These are phyloP conservation scores for Sphaceloma murrayae DNA, from an alignment of 2,329 filamentous ascomycete genomes.

Conservation along the genomic window DNA sequence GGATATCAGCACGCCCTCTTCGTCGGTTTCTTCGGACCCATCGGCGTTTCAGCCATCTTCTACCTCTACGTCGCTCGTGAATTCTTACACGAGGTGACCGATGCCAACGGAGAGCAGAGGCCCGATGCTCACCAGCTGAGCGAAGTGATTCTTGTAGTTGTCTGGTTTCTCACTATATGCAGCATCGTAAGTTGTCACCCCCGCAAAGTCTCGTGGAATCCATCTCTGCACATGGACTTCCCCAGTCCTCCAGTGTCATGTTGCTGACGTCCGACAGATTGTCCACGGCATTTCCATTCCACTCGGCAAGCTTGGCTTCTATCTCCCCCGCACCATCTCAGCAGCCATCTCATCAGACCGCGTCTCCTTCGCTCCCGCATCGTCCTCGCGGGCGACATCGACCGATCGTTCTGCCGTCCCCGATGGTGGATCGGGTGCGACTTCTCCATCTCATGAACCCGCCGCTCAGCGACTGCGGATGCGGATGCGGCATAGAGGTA, in stretches of 20 bases:
- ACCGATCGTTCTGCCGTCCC: no score
- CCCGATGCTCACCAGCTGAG: constrained; percentile 56
- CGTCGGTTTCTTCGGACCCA: constrained; percentile 86
- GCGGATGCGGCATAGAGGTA: neutral
- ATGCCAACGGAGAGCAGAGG: constrained; percentile 49
- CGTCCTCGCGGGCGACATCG: neutral
- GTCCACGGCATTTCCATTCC: constrained; percentile 79
- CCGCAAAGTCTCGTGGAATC: no score
- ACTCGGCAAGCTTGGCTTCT: constrained; percentile 54
- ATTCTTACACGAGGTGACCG: constrained; percentile 52
- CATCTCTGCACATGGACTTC: neutral
- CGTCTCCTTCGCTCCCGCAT: constrained; percentile 18
- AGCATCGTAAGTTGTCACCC: constrained; percentile 56
- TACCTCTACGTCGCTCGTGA: constrained; percentile 76
- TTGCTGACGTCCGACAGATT: constrained; percentile 37
- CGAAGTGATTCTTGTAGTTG: constrained; percentile 60
- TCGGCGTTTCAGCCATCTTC: constrained; percentile 83
- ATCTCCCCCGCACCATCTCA: constrained; percentile 56
- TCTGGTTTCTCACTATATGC: constrained; percentile 80
- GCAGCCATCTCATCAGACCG: constrained; percentile 38
- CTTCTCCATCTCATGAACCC: neutral
- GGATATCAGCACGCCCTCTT: constrained; percentile 66
- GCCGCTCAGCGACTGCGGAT: neutral
- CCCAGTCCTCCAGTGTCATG: neutral
- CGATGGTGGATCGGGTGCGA: no score